Percentiles rank a stretch among this genome's conserved stretches.
These are phyloP conservation scores for Discostella stelligeroides DNA, from an alignment of 108 stramenopile species.

Conservation along the genomic window DNA sequence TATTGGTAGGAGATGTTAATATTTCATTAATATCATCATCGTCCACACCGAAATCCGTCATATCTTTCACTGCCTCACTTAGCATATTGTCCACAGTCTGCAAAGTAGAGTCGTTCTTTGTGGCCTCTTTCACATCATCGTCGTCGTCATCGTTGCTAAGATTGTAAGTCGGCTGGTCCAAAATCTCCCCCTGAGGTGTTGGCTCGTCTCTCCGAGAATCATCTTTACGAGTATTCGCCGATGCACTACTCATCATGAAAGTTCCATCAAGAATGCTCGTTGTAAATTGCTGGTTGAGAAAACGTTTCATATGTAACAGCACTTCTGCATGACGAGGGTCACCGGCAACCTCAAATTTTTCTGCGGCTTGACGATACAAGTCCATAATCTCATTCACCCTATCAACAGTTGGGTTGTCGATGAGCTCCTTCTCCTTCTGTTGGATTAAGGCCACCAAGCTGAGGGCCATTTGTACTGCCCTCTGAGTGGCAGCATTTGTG, in stretches of 20 bases:
- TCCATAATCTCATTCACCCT: slow-evolving; percentile 92
- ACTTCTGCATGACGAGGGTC: slow-evolving; percentile 88
- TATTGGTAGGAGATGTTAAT: slow-evolving; percentile 26
- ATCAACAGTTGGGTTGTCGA: slow-evolving; percentile 75
- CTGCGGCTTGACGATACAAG: slow-evolving; percentile 88
- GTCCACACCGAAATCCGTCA: slow-evolving; percentile 58
- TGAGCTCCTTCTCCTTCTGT: slow-evolving; percentile 78
- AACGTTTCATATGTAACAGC: slow-evolving; percentile 85
- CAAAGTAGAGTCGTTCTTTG: slow-evolving; percentile 39
- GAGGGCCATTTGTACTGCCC: slow-evolving; percentile 79
- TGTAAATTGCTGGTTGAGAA: slow-evolving; percentile 78
- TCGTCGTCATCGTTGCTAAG: slow-evolving; percentile 53
- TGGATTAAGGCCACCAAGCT: slow-evolving; percentile 87
- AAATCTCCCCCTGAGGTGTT: slow-evolving; percentile 72
- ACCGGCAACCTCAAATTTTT: slow-evolving; percentile 85
- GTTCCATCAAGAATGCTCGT: slow-evolving; percentile 84
- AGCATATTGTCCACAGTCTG: slow-evolving; percentile 67
- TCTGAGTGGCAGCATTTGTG: slow-evolving; percentile 81
- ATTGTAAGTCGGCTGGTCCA: slow-evolving; percentile 54
- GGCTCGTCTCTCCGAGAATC: slow-evolving; percentile 19
- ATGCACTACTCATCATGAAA: slow-evolving; percentile 49
- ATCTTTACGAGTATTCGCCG: slow-evolving; percentile 3
- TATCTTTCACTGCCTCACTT: slow-evolving; percentile 70
- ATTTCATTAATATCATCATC: slow-evolving; percentile 50
- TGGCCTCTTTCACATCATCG: slow-evolving; percentile 53